Evolutionary conservation across 306 rosid genomes (phyloP).

Genomic region (Oemleria cerasiformis): DNA sequence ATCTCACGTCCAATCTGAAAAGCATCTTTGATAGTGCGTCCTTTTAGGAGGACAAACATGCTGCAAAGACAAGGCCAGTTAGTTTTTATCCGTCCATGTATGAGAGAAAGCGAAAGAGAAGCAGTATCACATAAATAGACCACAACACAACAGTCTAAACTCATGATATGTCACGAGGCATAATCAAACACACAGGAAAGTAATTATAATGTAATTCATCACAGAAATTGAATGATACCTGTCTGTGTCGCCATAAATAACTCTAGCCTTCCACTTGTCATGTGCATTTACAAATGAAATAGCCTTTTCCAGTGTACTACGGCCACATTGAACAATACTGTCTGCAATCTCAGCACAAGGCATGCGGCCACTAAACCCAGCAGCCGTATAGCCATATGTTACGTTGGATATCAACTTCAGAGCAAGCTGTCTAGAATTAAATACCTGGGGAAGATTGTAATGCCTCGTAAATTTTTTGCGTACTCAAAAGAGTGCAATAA

Average conservation of each 20-base stretch:
- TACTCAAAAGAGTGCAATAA: neutral
- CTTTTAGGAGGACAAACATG: slow-evolving; percentile 94
- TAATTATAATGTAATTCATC: neutral
- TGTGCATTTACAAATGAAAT: slow-evolving; percentile 79
- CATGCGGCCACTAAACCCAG: slow-evolving; percentile 99
- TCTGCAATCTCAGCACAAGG: slow-evolving; percentile 99
- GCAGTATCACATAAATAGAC: neutral
- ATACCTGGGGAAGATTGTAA: slow-evolving; percentile 55
- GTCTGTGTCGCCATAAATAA: slow-evolving; percentile 96
- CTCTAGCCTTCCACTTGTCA: slow-evolving; percentile 84
- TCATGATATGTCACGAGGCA: neutral
- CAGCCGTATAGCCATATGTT: slow-evolving; percentile 95
- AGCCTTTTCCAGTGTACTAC: slow-evolving; percentile 82
- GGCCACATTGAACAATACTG: slow-evolving; percentile 94
- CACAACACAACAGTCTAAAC: neutral
- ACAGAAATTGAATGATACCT: slow-evolving; percentile 44
- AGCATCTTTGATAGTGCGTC: slow-evolving; percentile 66
- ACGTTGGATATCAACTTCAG: slow-evolving; percentile 93
- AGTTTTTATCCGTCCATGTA: slow-evolving; percentile 13
- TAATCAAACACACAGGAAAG: neutral
- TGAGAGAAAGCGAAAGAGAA: slow-evolving; percentile 14
- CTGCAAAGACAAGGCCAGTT: slow-evolving; percentile 46
- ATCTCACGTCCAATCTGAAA: slow-evolving; percentile 83
- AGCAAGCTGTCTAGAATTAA: slow-evolving; percentile 90
- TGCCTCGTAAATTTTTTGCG: neutral